Conservation (phyloP, 2,329 filamentous ascomycete genomes). For the Pestalotiopsis sp. region DNA sequence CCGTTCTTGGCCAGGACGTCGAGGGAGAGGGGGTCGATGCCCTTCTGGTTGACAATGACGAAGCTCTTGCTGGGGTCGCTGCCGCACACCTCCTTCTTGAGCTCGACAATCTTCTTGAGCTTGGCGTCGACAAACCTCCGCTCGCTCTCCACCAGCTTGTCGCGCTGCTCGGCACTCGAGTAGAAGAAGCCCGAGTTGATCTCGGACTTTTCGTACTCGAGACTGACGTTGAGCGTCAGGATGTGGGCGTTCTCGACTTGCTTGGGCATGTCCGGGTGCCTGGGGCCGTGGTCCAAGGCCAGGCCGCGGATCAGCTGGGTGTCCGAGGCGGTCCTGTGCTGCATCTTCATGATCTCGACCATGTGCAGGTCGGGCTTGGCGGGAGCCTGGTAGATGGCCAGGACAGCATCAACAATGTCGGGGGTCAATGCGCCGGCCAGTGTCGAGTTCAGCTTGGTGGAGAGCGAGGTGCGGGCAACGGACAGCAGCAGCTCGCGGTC, state of each 20-base stretch:
- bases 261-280: slow-evolving; percentile 98
- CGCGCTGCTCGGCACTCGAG: slow-evolving; percentile 92
- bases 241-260: slow-evolving; percentile 94
- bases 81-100: slow-evolving; percentile 97
- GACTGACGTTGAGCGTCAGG: slow-evolving; percentile 90
- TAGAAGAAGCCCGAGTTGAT: slow-evolving; percentile 99
- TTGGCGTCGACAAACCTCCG: slow-evolving; percentile 95
- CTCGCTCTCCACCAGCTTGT: slow-evolving; percentile 98
- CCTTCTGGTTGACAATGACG: slow-evolving; percentile 98
- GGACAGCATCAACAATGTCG: slow-evolving; percentile 93
- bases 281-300: slow-evolving; percentile 90
- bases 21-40: slow-evolving; percentile 93
- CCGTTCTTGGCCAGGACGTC: slow-evolving; percentile 98
- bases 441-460: slow-evolving; percentile 89
- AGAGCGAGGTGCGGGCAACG: slow-evolving; percentile 90
- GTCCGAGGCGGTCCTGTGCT: slow-evolving; percentile 93
- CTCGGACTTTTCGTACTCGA: slow-evolving; percentile 99
- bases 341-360: slow-evolving; percentile 99
- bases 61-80: slow-evolving; percentile 93
- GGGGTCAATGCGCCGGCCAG: slow-evolving; percentile 91
- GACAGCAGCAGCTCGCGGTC: slow-evolving; percentile 93
- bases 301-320: slow-evolving; percentile 94
- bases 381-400: slow-evolving; percentile 87
- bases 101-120: slow-evolving; percentile 93
- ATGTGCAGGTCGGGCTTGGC: slow-evolving; percentile 97